Evolutionary conservation across 2,329 filamentous ascomycete species (phyloP).

Genomic region (Stemphylium vesicarium): DNA sequence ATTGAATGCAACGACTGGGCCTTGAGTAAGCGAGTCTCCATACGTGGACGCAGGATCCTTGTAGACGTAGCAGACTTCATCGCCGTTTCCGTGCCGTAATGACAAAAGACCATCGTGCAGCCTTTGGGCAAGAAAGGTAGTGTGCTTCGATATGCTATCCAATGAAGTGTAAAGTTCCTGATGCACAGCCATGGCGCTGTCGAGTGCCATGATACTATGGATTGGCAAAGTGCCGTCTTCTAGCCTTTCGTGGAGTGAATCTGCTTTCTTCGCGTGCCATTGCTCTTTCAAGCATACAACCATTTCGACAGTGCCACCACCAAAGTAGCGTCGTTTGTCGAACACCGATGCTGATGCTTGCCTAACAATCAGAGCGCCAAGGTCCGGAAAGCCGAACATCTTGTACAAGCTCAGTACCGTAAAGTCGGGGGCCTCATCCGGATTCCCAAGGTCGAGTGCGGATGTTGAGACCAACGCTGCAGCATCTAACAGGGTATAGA

Average conservation of each 20-base stretch:
- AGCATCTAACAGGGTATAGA: conserved; percentile 81
- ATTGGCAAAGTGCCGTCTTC: conserved; percentile 93
- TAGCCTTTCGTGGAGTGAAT: conserved; percentile 76
- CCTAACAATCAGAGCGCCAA: conserved; percentile 83
- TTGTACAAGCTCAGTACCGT: conserved; percentile 90
- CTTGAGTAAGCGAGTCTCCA: conserved; percentile 58
- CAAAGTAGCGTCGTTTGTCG: conserved; percentile 78
- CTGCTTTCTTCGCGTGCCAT: conserved; percentile 81
- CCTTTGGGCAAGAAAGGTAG: conserved; percentile 65
- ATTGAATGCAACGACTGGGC: conserved; percentile 86
- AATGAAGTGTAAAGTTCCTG: conserved; percentile 73
- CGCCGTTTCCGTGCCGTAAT: conserved; percentile 73
- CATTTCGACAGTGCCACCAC: conserved; percentile 92
- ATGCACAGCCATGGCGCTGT: conserved; percentile 75
- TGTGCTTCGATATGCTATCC: conserved; percentile 72
- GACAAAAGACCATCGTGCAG: conserved; percentile 65
- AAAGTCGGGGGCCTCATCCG: conserved; percentile 76
- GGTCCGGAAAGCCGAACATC: conserved; percentile 95
- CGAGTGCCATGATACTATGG: conserved; percentile 85
- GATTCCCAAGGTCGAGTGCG: conserved; percentile 71
- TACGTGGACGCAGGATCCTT: conserved; percentile 51
- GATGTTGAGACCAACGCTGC: conserved; percentile 81
- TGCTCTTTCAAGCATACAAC: conserved; percentile 77
- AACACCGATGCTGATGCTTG: conserved; percentile 72
- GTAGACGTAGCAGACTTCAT: conserved; percentile 72